phyloP scores from a whole-genome alignment of 352 stramenopile genomes.

The Peronosclerospora sorghi region DNA sequence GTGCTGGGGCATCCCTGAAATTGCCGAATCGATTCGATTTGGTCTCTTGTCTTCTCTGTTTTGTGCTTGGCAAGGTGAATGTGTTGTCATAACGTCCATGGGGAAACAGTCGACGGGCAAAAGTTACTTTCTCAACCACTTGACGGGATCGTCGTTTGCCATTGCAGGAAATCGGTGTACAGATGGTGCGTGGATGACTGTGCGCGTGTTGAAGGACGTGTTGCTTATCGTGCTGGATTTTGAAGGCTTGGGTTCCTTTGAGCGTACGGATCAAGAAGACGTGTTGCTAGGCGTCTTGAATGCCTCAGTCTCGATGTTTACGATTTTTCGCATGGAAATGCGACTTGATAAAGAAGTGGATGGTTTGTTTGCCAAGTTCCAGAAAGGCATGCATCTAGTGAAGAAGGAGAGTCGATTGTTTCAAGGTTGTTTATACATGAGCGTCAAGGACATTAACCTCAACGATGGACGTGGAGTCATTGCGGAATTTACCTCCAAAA shows the following conservation, averaged over 20 bases:
- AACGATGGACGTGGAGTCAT: conserved; percentile 46
- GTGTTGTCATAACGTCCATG: conserved; percentile 48
- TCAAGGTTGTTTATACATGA: conserved; percentile 49
- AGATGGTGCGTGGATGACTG: conserved; percentile 54
- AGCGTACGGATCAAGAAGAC: conserved; percentile 56
- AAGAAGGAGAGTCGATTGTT: conserved; percentile 55
- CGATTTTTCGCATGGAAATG: conserved; percentile 60
- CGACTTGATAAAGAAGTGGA: conserved; percentile 62
- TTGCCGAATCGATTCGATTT: conserved; percentile 38
- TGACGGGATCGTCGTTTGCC: conserved; percentile 63
- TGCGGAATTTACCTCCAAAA: conserved; percentile 36
- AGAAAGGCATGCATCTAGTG: conserved; percentile 51
- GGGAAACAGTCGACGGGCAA: conserved; percentile 71
- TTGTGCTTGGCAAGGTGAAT: conserved; percentile 26
- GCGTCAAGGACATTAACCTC: conserved; percentile 64
- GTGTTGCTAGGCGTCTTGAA: conserved; percentile 59
- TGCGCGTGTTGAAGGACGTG: conserved; percentile 30
- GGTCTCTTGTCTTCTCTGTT: conserved; percentile 34
- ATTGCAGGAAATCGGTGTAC: conserved; percentile 52
- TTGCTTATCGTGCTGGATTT: conserved; percentile 58
- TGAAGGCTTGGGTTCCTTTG: conserved; percentile 30
- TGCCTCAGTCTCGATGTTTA: conserved; percentile 47
- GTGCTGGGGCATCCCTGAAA: conserved; percentile 23
- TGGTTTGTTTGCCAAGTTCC: conserved; percentile 50
- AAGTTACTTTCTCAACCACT: conserved; percentile 70